Base-by-base conservation (phyloP, 1,284 basidiomycete species). In the Tilletiopsis washingtonensis region DNA sequence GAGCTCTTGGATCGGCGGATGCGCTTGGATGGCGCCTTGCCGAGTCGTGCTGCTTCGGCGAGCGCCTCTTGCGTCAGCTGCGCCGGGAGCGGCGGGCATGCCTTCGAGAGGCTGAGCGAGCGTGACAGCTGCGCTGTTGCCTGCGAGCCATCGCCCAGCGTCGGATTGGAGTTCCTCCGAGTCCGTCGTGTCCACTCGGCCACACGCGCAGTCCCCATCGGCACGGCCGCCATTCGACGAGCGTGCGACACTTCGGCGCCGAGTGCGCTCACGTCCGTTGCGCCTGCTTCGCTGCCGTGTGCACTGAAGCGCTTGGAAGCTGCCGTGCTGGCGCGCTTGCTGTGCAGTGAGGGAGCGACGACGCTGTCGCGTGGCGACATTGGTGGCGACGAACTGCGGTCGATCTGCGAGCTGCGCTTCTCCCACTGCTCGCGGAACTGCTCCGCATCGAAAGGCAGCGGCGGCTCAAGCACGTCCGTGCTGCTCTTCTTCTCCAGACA, bases 21-120 rank as follows among this genome's bases (percentile, higher is more conserved):
- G 5, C 57, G 54, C 40, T 60, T 60, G 17, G 54, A 60, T 2
- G 57, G 57, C 3, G 57, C 57, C 17, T 49, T 49, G 6, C 57
- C 57, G 11, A 60, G 52, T 5, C 57, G 49, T 7, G 56, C 45
- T n/a, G 57, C 57, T 27, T 57, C 57, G 26, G 53, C 54, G 12
- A 34, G 17, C 32, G 32, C 17, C 17, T 12, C 32, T 17, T 34
- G 32, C 17, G 32, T 34, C 32, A 17, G 32, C n/a, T n/a, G n/a
- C n/a, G n/a, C 32, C 12, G 12, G 17, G 32, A 34, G 12, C 32
- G 32, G 12, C 17, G 32, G 12, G 17, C 32, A 11, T 34, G 32
- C 32, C 32, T 3, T 34, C 32, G 32, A 17, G 12, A 12, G 32
- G 17, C 1, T 34, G 12, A 17, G 32, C 32, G 32, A 34, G 32